Conservation (phyloP, 1,284 basidiomycete genomes). For the Leccinum solheimii region DNA sequence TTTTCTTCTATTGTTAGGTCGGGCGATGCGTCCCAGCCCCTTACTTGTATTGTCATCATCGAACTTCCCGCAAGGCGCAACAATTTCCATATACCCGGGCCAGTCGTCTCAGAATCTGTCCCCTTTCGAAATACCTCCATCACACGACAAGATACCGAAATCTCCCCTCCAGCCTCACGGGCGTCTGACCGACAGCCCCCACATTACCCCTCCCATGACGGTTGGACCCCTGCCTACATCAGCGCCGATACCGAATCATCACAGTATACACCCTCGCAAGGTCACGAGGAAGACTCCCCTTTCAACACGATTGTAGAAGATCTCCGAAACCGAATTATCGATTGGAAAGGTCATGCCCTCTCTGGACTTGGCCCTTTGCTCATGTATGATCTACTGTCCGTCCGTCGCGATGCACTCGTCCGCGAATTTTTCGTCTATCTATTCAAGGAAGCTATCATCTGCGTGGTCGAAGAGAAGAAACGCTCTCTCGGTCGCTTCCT, state of each 20-base stretch:
- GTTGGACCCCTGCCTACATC: constrained; percentile 31
- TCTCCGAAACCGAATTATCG: constrained; percentile 82
- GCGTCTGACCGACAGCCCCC: constrained; percentile 26
- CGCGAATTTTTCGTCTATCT: constrained; percentile 95
- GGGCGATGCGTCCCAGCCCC: constrained; percentile 69
- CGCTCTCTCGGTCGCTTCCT: constrained; percentile 72
- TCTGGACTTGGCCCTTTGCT: constrained; percentile 84
- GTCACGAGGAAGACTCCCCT: constrained; percentile 59
- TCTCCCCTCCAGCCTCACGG: constrained; percentile 32
- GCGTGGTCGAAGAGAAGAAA: constrained; percentile 93
- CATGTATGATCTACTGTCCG: constrained; percentile 89
- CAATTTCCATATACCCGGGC: constrained; percentile 56
- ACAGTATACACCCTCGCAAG: constrained; percentile 24
- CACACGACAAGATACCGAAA: constrained; percentile 37
- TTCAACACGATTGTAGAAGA: constrained; percentile 85
- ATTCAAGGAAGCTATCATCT: constrained; percentile 95
- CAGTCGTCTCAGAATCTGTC: constrained; percentile 51
- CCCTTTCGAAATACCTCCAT: constrained; percentile 31
- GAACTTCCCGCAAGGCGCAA: constrained; percentile 79
- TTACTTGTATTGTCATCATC: constrained; percentile 89
- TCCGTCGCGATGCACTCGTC: constrained; percentile 83
- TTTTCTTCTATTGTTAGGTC: constrained; percentile 78
- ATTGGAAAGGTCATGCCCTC: constrained; percentile 92
- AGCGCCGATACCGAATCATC: constrained; percentile 28
- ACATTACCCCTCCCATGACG: constrained; percentile 37